A percentile compares a stretch with the other conserved stretches of the same genome.
Conservation (phyloP, 176 grass and related monocot genomes). For the Tuctoria greenei region DNA sequence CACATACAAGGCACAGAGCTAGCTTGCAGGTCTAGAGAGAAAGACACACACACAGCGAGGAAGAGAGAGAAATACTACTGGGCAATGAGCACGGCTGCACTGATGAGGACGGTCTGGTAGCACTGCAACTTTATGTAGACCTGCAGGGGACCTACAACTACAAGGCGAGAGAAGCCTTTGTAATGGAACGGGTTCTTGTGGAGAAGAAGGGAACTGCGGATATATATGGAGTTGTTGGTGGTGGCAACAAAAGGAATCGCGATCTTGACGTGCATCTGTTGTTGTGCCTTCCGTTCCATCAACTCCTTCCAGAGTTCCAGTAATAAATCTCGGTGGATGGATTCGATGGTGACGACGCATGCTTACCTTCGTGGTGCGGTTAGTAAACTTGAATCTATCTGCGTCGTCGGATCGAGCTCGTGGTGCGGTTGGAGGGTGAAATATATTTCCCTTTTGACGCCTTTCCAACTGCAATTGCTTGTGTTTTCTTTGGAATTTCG, state of each 20-base stretch:
- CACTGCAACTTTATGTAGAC: conserved; percentile 26
- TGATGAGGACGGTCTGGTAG: not conserved
- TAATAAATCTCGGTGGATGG: conserved; percentile 31
- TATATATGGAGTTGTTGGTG: conserved; percentile 14
- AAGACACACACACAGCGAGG: not conserved
- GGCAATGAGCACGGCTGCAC: conserved; percentile 12
- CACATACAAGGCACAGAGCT: conserved; percentile 12
- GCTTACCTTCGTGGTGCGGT: not conserved
- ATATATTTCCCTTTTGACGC: not conserved
- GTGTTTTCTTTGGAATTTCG: not conserved
- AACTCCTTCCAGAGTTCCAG: not conserved
- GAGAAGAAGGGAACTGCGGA: not conserved
- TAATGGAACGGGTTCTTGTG: conserved; percentile 36
- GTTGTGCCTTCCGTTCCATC: not conserved
- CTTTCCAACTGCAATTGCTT: not conserved
- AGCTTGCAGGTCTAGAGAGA: not conserved
- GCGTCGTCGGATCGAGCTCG: conserved; percentile 18
- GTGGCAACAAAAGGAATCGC: not conserved
- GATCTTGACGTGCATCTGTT: not conserved
- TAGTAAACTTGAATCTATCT: not conserved
- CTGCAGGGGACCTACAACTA: conserved; percentile 13
- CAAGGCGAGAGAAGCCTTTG: not conserved
- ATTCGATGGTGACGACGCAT: conserved; percentile 12
- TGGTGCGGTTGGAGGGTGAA: conserved; percentile 27
- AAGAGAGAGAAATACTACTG: not conserved